These are phyloP conservation scores for Mycena capillaripes DNA, from an alignment of 768 basidiomycete genomes.

Conservation along the genomic window DNA sequence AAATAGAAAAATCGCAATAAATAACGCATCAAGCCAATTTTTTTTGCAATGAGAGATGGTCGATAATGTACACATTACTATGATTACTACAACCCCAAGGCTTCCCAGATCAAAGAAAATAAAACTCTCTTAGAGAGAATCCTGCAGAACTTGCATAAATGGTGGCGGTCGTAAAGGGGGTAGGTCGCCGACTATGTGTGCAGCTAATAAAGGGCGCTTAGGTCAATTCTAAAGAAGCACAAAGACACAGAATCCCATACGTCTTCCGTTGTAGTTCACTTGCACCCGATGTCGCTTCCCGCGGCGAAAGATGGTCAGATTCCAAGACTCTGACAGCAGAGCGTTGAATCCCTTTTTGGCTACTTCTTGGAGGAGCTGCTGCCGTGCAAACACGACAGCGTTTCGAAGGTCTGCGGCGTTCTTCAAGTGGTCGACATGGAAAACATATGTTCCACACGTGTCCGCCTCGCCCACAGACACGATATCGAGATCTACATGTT, in stretches of 20 bases:
- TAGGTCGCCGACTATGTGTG: conserved; percentile 64
- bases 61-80: conserved; percentile 15
- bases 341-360: conserved; percentile 71
- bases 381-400: conserved; percentile 73
- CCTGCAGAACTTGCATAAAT: conserved; percentile 75
- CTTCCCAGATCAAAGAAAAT: too few relatives aligned
- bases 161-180: conserved; percentile 68
- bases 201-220: conserved; percentile 62
- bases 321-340: conserved; percentile 75
- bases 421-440: conserved; percentile 65
- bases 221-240: conserved; percentile 17
- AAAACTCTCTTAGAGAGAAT: conserved; percentile 43
- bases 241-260: conserved; percentile 48
- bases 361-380: conserved; percentile 72
- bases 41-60: conserved; percentile 23
- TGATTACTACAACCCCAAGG: conserved; percentile 26
- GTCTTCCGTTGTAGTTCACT: conserved; percentile 77
- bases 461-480: conserved; percentile 65
- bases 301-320: conserved; percentile 72
- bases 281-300: conserved; percentile 75
- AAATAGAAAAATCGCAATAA: conserved; percentile 68
- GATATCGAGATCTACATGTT: conserved; percentile 68
- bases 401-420: conserved; percentile 62
- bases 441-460: conserved; percentile 73
- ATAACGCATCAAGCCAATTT: neutral